Conservation (phyloP, 208 protist genomes). For the Acanthamoeba triangularis region DNA sequence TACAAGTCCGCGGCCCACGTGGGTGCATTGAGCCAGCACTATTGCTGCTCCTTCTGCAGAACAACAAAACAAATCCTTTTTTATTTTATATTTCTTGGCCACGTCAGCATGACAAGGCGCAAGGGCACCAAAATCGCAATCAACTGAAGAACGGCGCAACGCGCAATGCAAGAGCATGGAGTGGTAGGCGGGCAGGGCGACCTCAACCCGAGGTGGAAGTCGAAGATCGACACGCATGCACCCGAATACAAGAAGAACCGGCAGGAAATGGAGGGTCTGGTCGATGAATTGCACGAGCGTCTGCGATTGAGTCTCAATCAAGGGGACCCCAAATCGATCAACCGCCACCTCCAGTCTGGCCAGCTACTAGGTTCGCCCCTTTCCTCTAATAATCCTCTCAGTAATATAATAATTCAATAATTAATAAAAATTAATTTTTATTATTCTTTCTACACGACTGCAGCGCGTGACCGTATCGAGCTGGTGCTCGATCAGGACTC, state of each 20-base stretch:
- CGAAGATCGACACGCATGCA: constrained; percentile 12
- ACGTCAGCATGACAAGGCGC: too few species aligned
- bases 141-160: not conserved
- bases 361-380: constrained; percentile 17
- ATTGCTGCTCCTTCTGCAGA: too few species aligned
- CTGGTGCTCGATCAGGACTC: constrained; percentile 85
- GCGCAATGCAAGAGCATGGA: not conserved
- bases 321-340: constrained; percentile 22
- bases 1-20: too few species aligned
- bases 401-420: not conserved
- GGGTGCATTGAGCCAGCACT: too few species aligned
- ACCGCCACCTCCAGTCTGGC: constrained; percentile 43
- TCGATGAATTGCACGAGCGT: constrained; percentile 36
- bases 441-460: not conserved
- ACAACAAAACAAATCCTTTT: too few species aligned
- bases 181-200: not conserved
- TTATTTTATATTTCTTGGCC: too few species aligned
- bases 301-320: constrained; percentile 29
- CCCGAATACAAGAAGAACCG: constrained; percentile 28
- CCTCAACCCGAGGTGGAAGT: constrained; percentile 36
- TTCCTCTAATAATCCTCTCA: not conserved
- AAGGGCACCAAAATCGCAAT: too few species aligned
- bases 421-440: not conserved
- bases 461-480: constrained; percentile 78
- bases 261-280: constrained; percentile 4